Percentiles rank a stretch among this genome's conserved stretches.
phyloP scores from a whole-genome alignment of 495 filamentous ascomycete genomes.

The Neurospora sp. region DNA sequence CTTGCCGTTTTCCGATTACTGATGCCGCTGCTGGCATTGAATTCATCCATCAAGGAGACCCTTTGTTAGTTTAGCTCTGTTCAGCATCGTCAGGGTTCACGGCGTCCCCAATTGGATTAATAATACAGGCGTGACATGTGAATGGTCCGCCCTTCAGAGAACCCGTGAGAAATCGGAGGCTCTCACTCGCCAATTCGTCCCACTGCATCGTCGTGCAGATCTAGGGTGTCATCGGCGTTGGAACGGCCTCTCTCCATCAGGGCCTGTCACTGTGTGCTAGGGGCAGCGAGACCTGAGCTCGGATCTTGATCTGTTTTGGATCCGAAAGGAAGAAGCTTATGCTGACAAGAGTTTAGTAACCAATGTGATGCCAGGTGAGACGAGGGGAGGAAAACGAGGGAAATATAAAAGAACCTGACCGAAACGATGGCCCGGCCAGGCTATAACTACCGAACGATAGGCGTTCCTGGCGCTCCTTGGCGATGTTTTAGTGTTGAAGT shows the following conservation, averaged over 20 bases:
- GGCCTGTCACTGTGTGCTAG: not conserved
- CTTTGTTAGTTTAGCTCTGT: not conserved
- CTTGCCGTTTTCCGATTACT: not conserved
- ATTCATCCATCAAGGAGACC: not conserved
- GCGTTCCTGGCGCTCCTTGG: not conserved
- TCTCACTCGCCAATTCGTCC: slow-evolving; percentile 10
- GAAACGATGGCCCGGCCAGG: not conserved
- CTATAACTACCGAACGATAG: not conserved
- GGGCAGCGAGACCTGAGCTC: not conserved
- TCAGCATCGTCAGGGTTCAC: not conserved
- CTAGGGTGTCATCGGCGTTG: not conserved
- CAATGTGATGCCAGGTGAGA: not conserved
- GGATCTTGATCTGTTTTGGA: not conserved
- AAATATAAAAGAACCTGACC: not conserved
- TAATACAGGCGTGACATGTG: not conserved
- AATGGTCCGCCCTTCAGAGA: slow-evolving; percentile 1
- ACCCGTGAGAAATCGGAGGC: not conserved
- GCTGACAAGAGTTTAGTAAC: not conserved
- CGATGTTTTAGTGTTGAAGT: not conserved
- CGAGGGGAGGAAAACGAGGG: not conserved
- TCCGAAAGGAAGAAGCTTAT: not conserved
- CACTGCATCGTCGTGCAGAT: not conserved
- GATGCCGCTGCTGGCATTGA: not conserved
- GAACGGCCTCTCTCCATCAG: not conserved
- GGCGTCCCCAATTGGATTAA: not conserved